Evolutionary conservation across 1,139 yeast species (phyloP), one percentile per base, ranked within the genome.

Genomic region (Pichia sp.): DNA sequence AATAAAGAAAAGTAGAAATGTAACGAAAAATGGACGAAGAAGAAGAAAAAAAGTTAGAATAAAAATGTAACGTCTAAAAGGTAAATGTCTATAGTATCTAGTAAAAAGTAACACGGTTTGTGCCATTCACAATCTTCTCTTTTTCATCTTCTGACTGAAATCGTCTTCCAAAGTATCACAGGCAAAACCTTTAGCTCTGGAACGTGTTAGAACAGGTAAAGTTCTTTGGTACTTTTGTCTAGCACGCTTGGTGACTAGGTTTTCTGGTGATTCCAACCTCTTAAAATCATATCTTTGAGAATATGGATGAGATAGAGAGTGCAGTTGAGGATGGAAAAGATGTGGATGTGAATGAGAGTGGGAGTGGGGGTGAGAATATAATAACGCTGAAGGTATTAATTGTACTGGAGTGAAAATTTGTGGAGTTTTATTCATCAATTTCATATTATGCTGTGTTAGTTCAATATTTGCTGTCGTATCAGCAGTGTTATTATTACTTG

Each of bases 371-470:
- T 42, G 44, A 8, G 50, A 40, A 47, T 50, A 55, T 29, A 49
- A 44, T 26, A 55, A 46, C 13, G 55, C 54, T 19, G 57, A 53
- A 11, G 59, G 63, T 30, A 57, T 31, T 31, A 55, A 47, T 50
- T 59, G 64, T 43, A 64, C 59, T 8, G 67, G 68, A 5, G 68
- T 64, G 31, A 56, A 57, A 7, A 59, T 54, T 42, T 55, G 61
- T 13, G 59, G 56, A 31, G 59, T 55, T 15, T 59, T 52, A 47
- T 47, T 52, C 36, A 26, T 49, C 43, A 42, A 47, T 45, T 54
- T 49, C 26, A 26, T 49, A 30, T 42, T 49, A 34, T 49, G 45
- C 42, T 51, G 54, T 46, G 50, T 31, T 11, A 8, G 11, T 11
- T 51, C 54, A 3, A 15, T 29, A 49, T 32, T 49, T 29, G 48